A percentile compares a stretch with the other conserved stretches of the same genome.
Conservation (phyloP, 2,329 filamentous ascomycete genomes). For the Beauveria pseudobassiana region DNA sequence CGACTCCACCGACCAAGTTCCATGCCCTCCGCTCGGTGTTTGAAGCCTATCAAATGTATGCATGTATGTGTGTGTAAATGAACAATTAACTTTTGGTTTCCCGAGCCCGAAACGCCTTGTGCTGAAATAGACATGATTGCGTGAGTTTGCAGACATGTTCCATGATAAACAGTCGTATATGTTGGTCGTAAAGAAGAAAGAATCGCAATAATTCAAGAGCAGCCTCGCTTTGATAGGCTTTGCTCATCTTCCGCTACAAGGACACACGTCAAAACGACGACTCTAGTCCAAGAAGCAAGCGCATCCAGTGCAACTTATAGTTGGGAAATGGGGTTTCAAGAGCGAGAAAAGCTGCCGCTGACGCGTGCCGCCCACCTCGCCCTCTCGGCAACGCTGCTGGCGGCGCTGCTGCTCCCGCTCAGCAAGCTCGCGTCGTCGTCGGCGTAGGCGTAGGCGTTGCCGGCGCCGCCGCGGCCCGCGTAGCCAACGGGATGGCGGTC, state of each 20-base stretch:
- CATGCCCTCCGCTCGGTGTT: not conserved
- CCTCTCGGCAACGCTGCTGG: not conserved
- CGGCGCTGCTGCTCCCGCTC: slow-evolving; percentile 18
- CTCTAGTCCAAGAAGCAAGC: too few relatives aligned
- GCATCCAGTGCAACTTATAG: too few relatives aligned
- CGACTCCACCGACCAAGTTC: not conserved
- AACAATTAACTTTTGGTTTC: not conserved
- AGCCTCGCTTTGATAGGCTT: not conserved
- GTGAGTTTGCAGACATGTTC: not conserved
- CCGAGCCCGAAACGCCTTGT: slow-evolving; percentile 4
- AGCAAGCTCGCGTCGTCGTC: slow-evolving; percentile 14
- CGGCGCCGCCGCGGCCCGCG: slow-evolving; percentile 60
- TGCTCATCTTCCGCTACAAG: not conserved
- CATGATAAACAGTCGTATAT: not conserved
- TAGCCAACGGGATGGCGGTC: slow-evolving; percentile 45
- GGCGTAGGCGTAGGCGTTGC: slow-evolving; percentile 50
- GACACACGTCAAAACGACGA: too few relatives aligned
- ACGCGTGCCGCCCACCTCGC: slow-evolving; percentile 18
- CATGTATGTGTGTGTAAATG: slow-evolving; percentile 1
- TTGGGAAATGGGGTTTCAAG: not conserved
- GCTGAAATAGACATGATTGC: not conserved
- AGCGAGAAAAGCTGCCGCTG: slow-evolving; percentile 17
- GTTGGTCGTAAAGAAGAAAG: not conserved
- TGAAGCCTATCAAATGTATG: not conserved
- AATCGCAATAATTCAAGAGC: not conserved